phyloP scores from a whole-genome alignment of 345 rosid species.

The Eucalyptus pauciflora region DNA sequence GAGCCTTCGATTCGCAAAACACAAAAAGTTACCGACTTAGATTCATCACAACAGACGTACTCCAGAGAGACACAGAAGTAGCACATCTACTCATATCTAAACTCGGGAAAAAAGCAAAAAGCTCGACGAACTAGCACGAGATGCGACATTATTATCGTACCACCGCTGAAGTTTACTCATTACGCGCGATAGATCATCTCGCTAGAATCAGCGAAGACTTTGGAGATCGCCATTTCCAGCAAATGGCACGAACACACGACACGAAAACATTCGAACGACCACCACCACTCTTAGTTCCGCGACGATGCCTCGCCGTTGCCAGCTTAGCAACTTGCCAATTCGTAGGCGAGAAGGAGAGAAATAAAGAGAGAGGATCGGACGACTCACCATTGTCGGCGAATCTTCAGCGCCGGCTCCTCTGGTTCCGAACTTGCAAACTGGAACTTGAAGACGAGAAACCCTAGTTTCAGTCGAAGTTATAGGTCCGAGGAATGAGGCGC shows the following conservation, averaged over 20 bases:
- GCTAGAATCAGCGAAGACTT: not conserved
- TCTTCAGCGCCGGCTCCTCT: not conserved
- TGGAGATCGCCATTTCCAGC: not conserved
- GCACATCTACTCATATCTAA: not conserved
- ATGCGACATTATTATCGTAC: not conserved
- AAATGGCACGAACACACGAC: not conserved
- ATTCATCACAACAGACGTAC: not conserved
- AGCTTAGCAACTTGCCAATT: not conserved
- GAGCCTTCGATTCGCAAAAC: conserved; percentile 18
- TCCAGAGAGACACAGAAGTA: not conserved
- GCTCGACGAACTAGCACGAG: not conserved
- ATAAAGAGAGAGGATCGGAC: not conserved
- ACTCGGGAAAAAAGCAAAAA: not conserved
- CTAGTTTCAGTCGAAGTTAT: not conserved
- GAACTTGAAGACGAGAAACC: not conserved
- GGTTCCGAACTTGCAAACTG: not conserved
- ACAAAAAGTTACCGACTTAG: not conserved
- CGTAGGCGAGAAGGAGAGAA: not conserved
- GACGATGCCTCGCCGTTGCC: not conserved
- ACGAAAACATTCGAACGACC: not conserved
- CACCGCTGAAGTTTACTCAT: not conserved
- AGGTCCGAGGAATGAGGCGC: not conserved
- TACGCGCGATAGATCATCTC: not conserved
- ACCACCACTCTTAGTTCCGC: not conserved
- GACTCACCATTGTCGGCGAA: not conserved